Conservation (phyloP, 2,329 filamentous ascomycete genomes). For the Colletotrichum sp. region DNA sequence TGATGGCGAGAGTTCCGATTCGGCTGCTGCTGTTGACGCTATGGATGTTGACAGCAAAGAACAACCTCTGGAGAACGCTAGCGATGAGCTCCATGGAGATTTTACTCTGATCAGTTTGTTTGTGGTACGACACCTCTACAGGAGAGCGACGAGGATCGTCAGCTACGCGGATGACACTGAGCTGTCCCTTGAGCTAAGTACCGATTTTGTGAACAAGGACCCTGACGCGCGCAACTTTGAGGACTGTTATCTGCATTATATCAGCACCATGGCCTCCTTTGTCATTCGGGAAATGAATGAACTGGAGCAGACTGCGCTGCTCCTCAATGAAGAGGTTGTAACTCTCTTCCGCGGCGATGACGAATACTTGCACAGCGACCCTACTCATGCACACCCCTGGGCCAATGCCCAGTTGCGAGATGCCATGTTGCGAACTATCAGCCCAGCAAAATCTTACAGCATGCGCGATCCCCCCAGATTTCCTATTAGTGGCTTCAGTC, state of each 20-base stretch:
- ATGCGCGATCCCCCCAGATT: slow-evolving; percentile 17
- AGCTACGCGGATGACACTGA: slow-evolving; percentile 21
- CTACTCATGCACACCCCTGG: slow-evolving; percentile 2
- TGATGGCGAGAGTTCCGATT: neutral
- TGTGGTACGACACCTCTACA: slow-evolving; percentile 45
- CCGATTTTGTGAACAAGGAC: slow-evolving; percentile 30
- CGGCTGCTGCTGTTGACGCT: neutral
- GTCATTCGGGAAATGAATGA: slow-evolving; percentile 41
- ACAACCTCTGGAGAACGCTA: neutral
- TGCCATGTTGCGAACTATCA: slow-evolving; percentile 13
- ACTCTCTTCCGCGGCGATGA: slow-evolving; percentile 38
- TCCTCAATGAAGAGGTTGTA: slow-evolving; percentile 36
- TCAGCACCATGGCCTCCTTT: slow-evolving; percentile 41
- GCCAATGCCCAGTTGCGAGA: slow-evolving; percentile 7
- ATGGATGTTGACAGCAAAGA: slow-evolving; percentile 7
- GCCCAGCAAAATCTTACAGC: slow-evolving; percentile 1
- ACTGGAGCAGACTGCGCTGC: slow-evolving; percentile 36
- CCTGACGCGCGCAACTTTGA: slow-evolving; percentile 28
- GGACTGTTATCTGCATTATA: slow-evolving; percentile 39
- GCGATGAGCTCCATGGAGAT: slow-evolving; percentile 34
- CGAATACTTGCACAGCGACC: neutral
- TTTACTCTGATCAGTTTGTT: slow-evolving; percentile 46
- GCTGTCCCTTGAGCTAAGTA: slow-evolving; percentile 33
- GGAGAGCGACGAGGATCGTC: slow-evolving; percentile 38
- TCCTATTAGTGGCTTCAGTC: slow-evolving; percentile 18